These are phyloP conservation scores for Geranium brycei DNA, from an alignment of 345 rosid species.

Conservation along the genomic window DNA sequence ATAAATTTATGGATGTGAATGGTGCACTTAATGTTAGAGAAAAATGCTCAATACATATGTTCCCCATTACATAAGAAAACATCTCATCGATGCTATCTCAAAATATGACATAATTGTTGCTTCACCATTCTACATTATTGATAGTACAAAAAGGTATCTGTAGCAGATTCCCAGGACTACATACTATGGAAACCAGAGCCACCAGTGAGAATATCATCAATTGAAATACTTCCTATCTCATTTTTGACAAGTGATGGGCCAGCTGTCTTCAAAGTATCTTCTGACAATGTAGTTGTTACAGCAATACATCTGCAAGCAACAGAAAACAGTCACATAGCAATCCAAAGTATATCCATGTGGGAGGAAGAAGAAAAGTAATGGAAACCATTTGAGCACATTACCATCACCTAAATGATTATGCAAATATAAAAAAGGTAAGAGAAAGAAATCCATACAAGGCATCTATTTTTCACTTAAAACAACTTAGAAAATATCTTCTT, in stretches of 20 bases:
- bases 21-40: conserved; percentile 6
- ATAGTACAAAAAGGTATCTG: conserved; percentile 26
- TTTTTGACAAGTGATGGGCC: conserved; percentile 64
- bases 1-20: conserved; percentile 1
- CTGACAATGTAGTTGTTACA: conserved; percentile 68
- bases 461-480: too few relatives aligned
- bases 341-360: neutral
- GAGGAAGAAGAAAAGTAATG: neutral
- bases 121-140: conserved; percentile 23
- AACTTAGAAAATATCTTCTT: too few relatives aligned
- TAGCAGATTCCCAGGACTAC: conserved; percentile 41
- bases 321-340: conserved; percentile 4
- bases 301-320: conserved; percentile 70
- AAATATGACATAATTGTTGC: conserved; percentile 9
- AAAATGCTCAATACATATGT: conserved; percentile 14
- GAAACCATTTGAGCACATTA: conserved; percentile 4
- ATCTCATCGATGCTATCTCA: conserved; percentile 6
- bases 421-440: too few relatives aligned
- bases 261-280: conserved; percentile 49
- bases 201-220: conserved; percentile 80
- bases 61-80: conserved; percentile 19
- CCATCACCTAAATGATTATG: neutral
- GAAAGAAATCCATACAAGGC: too few relatives aligned
- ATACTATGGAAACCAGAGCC: conserved; percentile 62
- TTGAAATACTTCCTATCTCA: conserved; percentile 57